Conservation (phyloP, 2,329 filamentous ascomycete species). For the Talaromyces funiculosus region DNA sequence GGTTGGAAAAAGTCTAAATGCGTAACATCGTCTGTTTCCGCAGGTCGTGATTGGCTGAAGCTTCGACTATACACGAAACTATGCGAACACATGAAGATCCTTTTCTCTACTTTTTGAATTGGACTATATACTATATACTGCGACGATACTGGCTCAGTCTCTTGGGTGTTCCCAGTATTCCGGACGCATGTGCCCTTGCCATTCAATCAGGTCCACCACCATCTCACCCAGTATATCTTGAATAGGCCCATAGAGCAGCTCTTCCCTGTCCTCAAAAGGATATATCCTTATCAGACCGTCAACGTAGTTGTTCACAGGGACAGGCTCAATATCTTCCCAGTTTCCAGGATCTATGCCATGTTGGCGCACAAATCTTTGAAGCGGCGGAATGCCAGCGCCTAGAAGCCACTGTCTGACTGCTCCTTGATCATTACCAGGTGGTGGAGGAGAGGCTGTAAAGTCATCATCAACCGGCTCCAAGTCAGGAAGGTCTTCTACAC, state of each 20-base stretch:
- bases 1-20: conserved; percentile 5
- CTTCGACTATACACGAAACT: not conserved
- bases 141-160: not conserved
- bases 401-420: conserved; percentile 31
- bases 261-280: conserved; percentile 22
- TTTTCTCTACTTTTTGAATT: not conserved
- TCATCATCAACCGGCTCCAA: conserved; percentile 11
- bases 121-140: not conserved
- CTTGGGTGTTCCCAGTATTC: conserved; percentile 9
- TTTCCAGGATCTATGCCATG: conserved; percentile 40
- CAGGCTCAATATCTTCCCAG: conserved; percentile 34
- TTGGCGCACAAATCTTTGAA: conserved; percentile 33
- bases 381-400: conserved; percentile 27
- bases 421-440: conserved; percentile 23
- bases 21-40: not conserved
- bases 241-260: conserved; percentile 27
- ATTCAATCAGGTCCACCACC: conserved; percentile 31
- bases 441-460: conserved; percentile 13
- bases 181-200: conserved; percentile 31
- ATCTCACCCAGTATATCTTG: conserved; percentile 31
- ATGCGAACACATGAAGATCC: not conserved
- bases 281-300: conserved; percentile 26
- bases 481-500: conserved; percentile 15
- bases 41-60: not conserved
- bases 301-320: conserved; percentile 33